Conservation (phyloP, 2,329 filamentous ascomycete genomes). For the Capronia epimyces region DNA sequence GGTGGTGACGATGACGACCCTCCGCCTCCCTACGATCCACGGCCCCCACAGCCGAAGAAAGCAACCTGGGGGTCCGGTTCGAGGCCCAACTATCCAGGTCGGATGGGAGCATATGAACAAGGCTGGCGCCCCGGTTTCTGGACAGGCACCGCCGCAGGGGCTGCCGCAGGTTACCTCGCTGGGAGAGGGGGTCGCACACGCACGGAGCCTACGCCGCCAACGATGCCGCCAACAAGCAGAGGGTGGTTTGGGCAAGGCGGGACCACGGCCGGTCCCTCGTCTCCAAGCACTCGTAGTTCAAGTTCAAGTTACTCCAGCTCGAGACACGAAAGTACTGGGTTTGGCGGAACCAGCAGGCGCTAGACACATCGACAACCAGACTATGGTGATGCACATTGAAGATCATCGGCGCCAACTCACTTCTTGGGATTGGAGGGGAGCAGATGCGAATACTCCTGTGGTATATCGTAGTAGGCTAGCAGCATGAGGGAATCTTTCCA, state of each 20-base stretch:
- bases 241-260: constrained; percentile 31
- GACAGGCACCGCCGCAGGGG: constrained; percentile 42
- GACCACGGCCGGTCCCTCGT: constrained; percentile 31
- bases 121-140: constrained; percentile 46
- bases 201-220: constrained; percentile 21
- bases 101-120: constrained; percentile 16
- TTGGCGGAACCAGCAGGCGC: constrained; percentile 42
- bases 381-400: not conserved
- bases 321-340: constrained; percentile 40
- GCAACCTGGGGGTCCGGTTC: constrained; percentile 27
- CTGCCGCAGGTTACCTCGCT: constrained; percentile 39
- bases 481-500: no score
- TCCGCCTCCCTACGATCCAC: constrained; percentile 38
- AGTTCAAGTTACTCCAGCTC: constrained; percentile 29
- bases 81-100: constrained; percentile 7
- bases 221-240: constrained; percentile 5
- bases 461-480: no score
- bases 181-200: constrained; percentile 33
- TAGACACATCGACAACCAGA: constrained; percentile 28
- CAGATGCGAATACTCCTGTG: no score
- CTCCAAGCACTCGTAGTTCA: constrained; percentile 14
- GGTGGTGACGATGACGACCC: constrained; percentile 37
- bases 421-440: no score
- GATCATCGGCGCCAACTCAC: no score
- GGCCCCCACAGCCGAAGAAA: constrained; percentile 39